These are phyloP conservation scores for Chaetomium fimeti DNA, from an alignment of 495 filamentous ascomycete genomes.

Conservation along the genomic window DNA sequence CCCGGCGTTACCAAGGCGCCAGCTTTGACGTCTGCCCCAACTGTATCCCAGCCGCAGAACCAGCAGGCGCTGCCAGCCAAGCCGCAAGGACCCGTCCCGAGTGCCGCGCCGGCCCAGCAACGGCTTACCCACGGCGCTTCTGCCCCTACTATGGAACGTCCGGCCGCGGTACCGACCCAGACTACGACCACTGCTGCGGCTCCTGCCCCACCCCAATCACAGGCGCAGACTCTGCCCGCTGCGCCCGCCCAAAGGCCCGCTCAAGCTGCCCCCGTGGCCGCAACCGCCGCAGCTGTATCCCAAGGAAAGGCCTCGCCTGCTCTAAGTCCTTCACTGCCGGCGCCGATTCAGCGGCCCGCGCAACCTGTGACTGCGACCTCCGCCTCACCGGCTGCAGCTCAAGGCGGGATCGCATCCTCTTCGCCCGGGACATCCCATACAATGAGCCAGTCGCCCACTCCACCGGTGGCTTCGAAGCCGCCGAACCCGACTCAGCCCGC, in stretches of 20 bases:
- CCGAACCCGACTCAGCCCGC: neutral
- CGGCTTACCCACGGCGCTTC: neutral
- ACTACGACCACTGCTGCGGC: neutral
- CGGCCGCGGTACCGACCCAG: neutral
- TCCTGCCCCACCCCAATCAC: constrained; percentile 1
- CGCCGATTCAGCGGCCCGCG: neutral
- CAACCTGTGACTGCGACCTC: neutral
- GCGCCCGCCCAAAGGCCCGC: neutral
- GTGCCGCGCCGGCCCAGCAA: neutral
- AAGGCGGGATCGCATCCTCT: neutral
- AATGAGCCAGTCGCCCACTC: neutral
- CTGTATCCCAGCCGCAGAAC: neutral
- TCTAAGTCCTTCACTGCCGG: neutral
- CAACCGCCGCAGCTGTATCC: neutral
- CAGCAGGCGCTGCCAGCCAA: neutral
- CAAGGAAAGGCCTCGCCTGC: neutral
- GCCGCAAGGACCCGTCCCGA: constrained; percentile 1
- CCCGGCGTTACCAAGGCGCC: neutral
- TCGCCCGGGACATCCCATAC: neutral
- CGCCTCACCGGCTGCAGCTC: neutral
- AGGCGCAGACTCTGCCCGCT: neutral
- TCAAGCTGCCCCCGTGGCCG: constrained; percentile 1
- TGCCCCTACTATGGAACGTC: neutral
- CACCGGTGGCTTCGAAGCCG: neutral
- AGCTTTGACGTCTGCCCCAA: neutral